These are phyloP conservation scores for Orychophragmus violaceus DNA, from an alignment of 345 rosid genomes.

Conservation along the genomic window DNA sequence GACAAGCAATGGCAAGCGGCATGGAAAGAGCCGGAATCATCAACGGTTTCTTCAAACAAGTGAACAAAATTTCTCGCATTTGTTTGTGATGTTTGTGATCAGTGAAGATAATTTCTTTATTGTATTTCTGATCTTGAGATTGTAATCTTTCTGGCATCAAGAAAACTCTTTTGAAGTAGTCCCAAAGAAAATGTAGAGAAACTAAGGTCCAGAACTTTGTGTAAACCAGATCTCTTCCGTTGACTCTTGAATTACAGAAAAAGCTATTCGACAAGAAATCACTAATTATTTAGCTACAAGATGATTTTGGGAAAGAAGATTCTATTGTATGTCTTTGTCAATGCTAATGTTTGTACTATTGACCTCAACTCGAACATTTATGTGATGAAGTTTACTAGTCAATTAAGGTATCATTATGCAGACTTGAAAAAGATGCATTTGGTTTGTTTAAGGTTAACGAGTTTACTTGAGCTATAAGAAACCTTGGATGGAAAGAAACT, in stretches of 20 bases:
- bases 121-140: constrained; percentile 14
- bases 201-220: background rate
- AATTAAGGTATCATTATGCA: background rate
- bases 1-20: constrained; percentile 99
- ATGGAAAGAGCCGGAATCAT: constrained; percentile 67
- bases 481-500: background rate
- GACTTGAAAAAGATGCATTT: no score
- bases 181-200: constrained; percentile 1
- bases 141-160: background rate
- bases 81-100: constrained; percentile 5
- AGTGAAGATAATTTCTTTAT: background rate
- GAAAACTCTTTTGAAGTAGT: constrained; percentile 2
- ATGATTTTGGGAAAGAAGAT: background rate
- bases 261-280: background rate
- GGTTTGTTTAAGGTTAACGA: background rate
- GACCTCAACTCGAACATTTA: no score
- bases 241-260: background rate
- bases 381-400: background rate
- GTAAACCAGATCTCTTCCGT: background rate
- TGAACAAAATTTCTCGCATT: background rate
- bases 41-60: constrained; percentile 16
- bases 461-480: background rate
- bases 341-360: no score
- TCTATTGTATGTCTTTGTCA: no score
- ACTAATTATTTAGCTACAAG: background rate